Conservation (phyloP, 1,284 basidiomycete species). For the Blastosporella zonata region DNA sequence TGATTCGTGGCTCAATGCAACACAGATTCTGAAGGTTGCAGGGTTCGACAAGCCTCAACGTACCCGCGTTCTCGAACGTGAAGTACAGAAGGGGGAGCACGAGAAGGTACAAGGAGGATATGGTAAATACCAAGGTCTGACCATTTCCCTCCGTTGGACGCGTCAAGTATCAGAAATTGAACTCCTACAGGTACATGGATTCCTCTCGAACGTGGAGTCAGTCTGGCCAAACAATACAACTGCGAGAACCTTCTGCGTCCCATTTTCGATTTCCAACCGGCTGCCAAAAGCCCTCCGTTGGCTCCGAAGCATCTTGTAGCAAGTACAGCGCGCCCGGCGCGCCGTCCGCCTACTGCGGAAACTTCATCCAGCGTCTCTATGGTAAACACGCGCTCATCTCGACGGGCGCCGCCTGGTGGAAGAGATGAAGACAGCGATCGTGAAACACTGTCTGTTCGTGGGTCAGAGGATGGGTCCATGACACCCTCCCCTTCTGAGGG, state of each 20-base stretch:
- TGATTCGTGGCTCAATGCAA: conserved; percentile 98
- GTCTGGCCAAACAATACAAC: conserved; percentile 90
- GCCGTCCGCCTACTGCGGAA: conserved; percentile 44
- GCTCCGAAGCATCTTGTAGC: conserved; percentile 95
- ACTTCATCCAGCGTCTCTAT: conserved; percentile 31
- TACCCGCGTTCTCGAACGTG: conserved; percentile 94
- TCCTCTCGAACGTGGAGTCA: conserved; percentile 87
- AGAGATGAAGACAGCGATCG: conserved; percentile 56
- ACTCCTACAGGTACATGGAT: conserved; percentile 89
- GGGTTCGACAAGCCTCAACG: conserved; percentile 99
- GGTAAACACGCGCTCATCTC: conserved; percentile 54
- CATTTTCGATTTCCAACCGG: conserved; percentile 93
- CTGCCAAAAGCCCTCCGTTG: conserved; percentile 89
- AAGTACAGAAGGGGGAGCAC: conserved; percentile 98
- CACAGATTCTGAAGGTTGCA: conserved; percentile 98
- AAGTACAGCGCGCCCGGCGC: conserved; percentile 50
- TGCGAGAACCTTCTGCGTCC: conserved; percentile 88
- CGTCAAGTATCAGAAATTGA: conserved; percentile 13
- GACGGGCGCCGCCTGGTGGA: conserved; percentile 42
- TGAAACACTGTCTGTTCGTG: conserved; percentile 59
- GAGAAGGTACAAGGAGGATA: conserved; percentile 99
- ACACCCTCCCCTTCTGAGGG: conserved; percentile 82
- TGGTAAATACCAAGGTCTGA: conserved; percentile 97
- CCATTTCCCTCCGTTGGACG: conserved; percentile 9
- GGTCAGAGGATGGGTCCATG: conserved; percentile 80